phyloP scores from a whole-genome alignment of 2,329 filamentous ascomycete genomes.

The Arthroderma sp. region DNA sequence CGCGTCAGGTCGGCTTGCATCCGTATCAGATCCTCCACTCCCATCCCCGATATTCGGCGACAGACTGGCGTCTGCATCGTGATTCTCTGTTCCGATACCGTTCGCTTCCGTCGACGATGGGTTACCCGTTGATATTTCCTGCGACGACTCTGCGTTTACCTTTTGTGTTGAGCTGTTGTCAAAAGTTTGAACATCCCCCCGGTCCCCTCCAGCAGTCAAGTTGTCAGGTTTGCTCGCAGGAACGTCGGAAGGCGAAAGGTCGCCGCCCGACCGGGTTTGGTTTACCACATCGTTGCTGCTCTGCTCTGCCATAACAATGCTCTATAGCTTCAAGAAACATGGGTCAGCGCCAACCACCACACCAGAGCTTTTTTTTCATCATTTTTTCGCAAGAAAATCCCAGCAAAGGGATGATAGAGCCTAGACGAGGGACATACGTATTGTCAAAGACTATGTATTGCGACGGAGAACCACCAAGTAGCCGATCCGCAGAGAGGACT shows the following conservation, averaged over 20 bases:
- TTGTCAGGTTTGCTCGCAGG: conserved; percentile 49
- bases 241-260: conserved; percentile 52
- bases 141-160: conserved; percentile 4
- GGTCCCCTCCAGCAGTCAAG: conserved; percentile 41
- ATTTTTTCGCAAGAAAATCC: not conserved
- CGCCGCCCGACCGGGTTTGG: conserved; percentile 56
- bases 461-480: conserved; percentile 29
- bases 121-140: conserved; percentile 4
- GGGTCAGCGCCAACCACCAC: conserved; percentile 22
- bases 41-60: conserved; percentile 30
- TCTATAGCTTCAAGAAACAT: conserved; percentile 24
- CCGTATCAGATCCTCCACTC: conserved; percentile 50
- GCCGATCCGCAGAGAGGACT: conserved; percentile 4
- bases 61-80: conserved; percentile 29
- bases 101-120: conserved; percentile 24
- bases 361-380: not conserved
- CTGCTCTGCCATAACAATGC: conserved; percentile 63
- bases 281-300: conserved; percentile 60
- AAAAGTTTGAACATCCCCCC: conserved; percentile 27
- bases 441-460: conserved; percentile 34
- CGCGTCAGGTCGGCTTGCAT: conserved; percentile 46
- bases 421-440: conserved; percentile 7
- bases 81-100: conserved; percentile 26
- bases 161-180: conserved; percentile 18
- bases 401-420: not conserved